Evolutionary conservation across 2,329 filamentous ascomycete species (phyloP).

Genomic region (Diaporthe velutina): DNA sequence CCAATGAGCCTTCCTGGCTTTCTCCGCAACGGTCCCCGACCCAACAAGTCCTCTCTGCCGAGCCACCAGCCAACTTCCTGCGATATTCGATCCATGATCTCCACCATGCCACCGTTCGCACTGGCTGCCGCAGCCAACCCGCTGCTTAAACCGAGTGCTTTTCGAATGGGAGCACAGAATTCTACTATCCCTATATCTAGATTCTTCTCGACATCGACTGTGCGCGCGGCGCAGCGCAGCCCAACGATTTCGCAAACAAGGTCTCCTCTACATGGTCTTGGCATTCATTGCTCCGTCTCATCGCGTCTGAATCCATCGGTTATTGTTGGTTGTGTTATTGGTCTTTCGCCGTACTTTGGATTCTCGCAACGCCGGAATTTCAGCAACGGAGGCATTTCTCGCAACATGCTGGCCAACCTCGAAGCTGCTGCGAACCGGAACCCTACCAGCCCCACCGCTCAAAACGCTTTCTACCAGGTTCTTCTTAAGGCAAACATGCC

Average conservation of each 20-base stretch:
- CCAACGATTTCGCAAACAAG: neutral
- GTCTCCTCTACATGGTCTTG: slow-evolving; percentile 14
- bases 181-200: neutral
- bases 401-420: slow-evolving; percentile 81
- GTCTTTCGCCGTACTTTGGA: slow-evolving; percentile 35
- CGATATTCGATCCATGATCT: slow-evolving; percentile 50
- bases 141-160: slow-evolving; percentile 36
- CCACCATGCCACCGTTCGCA: slow-evolving; percentile 47
- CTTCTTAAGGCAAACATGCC: slow-evolving; percentile 94
- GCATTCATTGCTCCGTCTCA: neutral
- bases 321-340: slow-evolving; percentile 3
- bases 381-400: slow-evolving; percentile 63
- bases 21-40: slow-evolving; percentile 9
- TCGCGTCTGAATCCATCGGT: neutral
- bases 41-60: slow-evolving; percentile 20
- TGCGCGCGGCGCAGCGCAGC: neutral
- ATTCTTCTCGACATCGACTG: slow-evolving; percentile 34
- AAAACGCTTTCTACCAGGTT: slow-evolving; percentile 94
- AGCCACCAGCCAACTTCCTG: slow-evolving; percentile 44
- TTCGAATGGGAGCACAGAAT: slow-evolving; percentile 8
- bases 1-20: slow-evolving; percentile 34
- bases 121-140: slow-evolving; percentile 48
- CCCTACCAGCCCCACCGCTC: slow-evolving; percentile 85
- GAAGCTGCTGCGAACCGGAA: slow-evolving; percentile 96
- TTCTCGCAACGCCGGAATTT: slow-evolving; percentile 52